Evolutionary conservation across 2,329 filamentous ascomycete species (phyloP).

Genomic region (Nigrospora oryzae): DNA sequence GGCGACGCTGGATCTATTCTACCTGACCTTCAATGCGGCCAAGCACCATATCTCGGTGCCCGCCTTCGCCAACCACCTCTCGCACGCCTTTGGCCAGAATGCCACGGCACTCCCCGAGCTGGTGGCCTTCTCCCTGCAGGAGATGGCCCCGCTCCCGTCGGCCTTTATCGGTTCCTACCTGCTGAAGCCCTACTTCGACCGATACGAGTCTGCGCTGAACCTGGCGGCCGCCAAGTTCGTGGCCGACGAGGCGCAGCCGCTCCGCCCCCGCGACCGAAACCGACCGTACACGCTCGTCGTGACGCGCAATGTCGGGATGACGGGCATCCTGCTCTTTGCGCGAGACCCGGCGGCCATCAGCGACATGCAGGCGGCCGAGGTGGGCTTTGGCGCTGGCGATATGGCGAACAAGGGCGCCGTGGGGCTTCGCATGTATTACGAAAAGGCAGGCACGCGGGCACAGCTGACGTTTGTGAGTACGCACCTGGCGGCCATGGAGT

Average conservation of each 20-base stretch:
- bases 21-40: constrained; percentile 86
- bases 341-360: constrained; percentile 52
- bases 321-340: constrained; percentile 78
- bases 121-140: constrained; percentile 71
- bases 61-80: constrained; percentile 64
- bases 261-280: constrained; percentile 9
- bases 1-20: constrained; percentile 59
- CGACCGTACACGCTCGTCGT: constrained; percentile 60
- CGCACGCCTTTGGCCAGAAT: constrained; percentile 45
- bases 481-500: constrained; percentile 84
- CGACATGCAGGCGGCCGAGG: constrained; percentile 67
- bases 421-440: constrained; percentile 62
- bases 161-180: constrained; percentile 81
- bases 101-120: constrained; percentile 39
- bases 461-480: constrained; percentile 80
- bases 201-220: constrained; percentile 63
- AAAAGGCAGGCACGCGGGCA: constrained; percentile 33
- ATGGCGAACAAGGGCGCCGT: constrained; percentile 97
- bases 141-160: constrained; percentile 76
- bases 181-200: constrained; percentile 65
- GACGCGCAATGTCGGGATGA: constrained; percentile 77
- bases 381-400: constrained; percentile 75
- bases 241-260: constrained; percentile 9
- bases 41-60: constrained; percentile 61
- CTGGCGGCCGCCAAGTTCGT: constrained; percentile 47